Evolutionary conservation across 1,139 yeast species (phyloP).

Genomic region (Martiniozyma asiatica): DNA sequence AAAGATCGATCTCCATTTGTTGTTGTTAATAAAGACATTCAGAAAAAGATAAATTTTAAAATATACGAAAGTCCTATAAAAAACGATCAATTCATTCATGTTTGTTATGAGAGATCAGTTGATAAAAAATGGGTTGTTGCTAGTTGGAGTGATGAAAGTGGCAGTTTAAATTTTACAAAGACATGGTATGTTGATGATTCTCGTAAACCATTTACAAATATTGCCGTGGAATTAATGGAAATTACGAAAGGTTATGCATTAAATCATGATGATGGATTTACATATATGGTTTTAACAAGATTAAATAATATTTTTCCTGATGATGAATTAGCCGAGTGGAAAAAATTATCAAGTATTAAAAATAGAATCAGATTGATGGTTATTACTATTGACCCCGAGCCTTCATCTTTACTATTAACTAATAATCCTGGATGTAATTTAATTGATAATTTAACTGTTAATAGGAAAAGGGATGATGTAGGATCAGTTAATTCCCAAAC

Average conservation of each 20-base stretch:
- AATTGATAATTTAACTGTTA: no score
- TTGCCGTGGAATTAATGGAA: conserved; percentile 48
- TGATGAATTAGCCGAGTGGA: conserved; percentile 71
- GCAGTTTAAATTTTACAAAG: conserved; percentile 48
- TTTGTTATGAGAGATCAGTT: conserved; percentile 72
- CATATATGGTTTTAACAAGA: conserved; percentile 56
- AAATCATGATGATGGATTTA: conserved; percentile 34
- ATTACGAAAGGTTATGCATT: conserved; percentile 31
- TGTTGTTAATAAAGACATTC: conserved; percentile 35
- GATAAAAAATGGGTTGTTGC: conserved; percentile 81
- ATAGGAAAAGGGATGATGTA: conserved; percentile 5
- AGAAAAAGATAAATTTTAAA: conserved; percentile 40
- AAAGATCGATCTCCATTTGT: conserved; percentile 27
- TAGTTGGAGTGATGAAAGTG: conserved; percentile 84
- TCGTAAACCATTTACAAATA: conserved; percentile 31
- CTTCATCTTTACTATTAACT: conserved; percentile 47
- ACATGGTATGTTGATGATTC: conserved; percentile 46
- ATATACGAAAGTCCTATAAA: conserved; percentile 30
- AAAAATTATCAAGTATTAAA: conserved; percentile 47
- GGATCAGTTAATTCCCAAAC: conserved; percentile 18
- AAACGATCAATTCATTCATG: conserved; percentile 71
- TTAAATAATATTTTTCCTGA: conserved; percentile 65
- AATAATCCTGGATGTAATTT: conserved; percentile 12
- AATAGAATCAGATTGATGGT: conserved; percentile 60
- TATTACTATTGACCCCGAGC: conserved; percentile 55